Conservation (phyloP, 2,329 filamentous ascomycete genomes). For the Scedosporium minutisporum region DNA sequence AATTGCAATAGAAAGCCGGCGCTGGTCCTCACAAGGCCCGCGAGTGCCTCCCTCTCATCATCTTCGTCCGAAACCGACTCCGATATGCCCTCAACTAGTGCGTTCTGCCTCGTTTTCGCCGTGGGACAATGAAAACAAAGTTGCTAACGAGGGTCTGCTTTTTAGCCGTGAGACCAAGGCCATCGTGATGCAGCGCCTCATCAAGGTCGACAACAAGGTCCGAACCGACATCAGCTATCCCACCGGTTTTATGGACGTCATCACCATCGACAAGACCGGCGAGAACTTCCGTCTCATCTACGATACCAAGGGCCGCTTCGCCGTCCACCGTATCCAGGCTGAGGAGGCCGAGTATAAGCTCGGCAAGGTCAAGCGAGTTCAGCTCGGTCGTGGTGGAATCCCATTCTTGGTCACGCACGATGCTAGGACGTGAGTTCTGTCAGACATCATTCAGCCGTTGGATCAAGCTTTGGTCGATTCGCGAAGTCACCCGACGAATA, state of each 20-base stretch:
- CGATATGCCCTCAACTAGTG: slow-evolving; percentile 96
- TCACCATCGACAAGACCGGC: slow-evolving; percentile 98
- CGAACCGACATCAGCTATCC: slow-evolving; percentile 98
- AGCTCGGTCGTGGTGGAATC: slow-evolving; percentile 98
- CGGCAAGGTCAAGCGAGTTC: slow-evolving; percentile 99
- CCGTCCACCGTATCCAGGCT: slow-evolving; percentile 96
- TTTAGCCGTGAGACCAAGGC: slow-evolving; percentile 79
- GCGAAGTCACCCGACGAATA: slow-evolving; percentile 18
- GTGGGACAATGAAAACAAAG: too few species aligned
- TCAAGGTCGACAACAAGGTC: slow-evolving; percentile 99
- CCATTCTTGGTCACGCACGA: slow-evolving; percentile 99
- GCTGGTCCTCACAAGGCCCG: slow-evolving; percentile 97
- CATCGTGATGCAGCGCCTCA: slow-evolving; percentile 98
- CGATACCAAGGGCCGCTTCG: slow-evolving; percentile 99
- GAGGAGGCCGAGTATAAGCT: slow-evolving; percentile 99
- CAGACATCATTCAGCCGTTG: slow-evolving; percentile 99
- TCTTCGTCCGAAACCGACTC: slow-evolving; percentile 93
- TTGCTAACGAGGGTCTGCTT: neutral
- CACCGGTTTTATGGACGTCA: slow-evolving; percentile 98
- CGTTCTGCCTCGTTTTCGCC: neutral
- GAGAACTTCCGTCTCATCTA: slow-evolving; percentile 99
- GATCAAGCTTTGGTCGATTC: slow-evolving; percentile 91
- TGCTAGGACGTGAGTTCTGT: slow-evolving; percentile 99
- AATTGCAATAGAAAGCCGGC: slow-evolving; percentile 24
- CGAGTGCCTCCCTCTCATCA: slow-evolving; percentile 96